Evolutionary conservation across 768 basidiomycete species (phyloP), one percentile per base, ranked within the genome.

Genomic region (Russula lepida): DNA sequence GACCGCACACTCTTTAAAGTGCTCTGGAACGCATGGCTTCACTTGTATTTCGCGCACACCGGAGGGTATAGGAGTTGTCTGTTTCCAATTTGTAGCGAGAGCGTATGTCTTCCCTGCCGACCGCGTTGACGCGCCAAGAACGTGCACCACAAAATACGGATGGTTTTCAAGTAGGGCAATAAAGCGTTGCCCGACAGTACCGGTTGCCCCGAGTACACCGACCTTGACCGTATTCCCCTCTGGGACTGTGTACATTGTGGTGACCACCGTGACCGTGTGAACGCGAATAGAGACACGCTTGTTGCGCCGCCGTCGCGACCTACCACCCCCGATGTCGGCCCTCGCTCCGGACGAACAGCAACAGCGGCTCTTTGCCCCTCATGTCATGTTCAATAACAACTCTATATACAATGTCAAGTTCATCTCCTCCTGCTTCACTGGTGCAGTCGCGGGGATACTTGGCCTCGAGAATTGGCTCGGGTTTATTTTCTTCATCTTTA

Each of bases 141-240:
- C 86, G 71, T 88, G 85, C 66, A 98, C 79, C 61, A 77, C 75
- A 74, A 99, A 98, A 84, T 88, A 98, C 0, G 95, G 94, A 71
- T 99, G 97, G 7, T 76, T 71, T 4, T 91, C 78, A 51, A 99
- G 86, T 51, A 98, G 84, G 53, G 84, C 80, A 73, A 98, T 89
- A 73, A 98, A 99, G 43, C 94, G 83, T 74, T 98, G 95, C 25
- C 95, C 95, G 52, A 98, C 95, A 50, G 92, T 97, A 59, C 95
- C 92, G 0, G 92, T 95, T 1, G 92, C 92, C 33, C 92, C 92
- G 9, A 94, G 78, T 50, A 95, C 76, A 62, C 90, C 92, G 61
- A 95, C 89, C 47, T 75, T 77, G 64, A 78, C 69, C 3, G 67
- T 62, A 33, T 66, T 58, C 43, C 50, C 56, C 56, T 67, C 67